These are phyloP conservation scores for Silybum marianum DNA, from an alignment of 129 eudicot genomes.

Conservation along the genomic window DNA sequence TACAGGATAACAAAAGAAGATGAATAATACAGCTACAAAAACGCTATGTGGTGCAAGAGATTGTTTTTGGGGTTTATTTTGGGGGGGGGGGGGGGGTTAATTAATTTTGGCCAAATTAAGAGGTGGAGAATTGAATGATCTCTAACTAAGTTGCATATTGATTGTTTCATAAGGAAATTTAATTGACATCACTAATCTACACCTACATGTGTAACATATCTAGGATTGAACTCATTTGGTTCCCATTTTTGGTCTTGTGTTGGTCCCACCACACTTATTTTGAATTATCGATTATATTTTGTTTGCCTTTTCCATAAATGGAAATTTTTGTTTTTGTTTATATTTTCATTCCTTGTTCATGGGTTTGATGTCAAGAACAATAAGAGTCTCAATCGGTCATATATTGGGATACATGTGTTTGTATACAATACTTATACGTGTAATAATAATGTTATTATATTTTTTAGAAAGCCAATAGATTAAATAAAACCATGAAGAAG, in stretches of 20 bases:
- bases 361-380: background rate
- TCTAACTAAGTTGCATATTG: conserved; percentile 16
- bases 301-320: background rate
- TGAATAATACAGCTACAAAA: background rate
- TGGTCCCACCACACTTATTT: background rate
- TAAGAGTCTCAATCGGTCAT: no score
- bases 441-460: no score
- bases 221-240: background rate
- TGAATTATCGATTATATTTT: no score
- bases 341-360: background rate
- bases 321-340: background rate
- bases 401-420: background rate
- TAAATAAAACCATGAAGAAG: no score
- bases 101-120: conserved; percentile 21
- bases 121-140: conserved; percentile 35
- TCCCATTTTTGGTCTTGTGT: background rate
- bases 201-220: background rate
- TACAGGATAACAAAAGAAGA: background rate
- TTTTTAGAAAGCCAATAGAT: no score
- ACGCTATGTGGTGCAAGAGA: background rate
- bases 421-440: background rate
- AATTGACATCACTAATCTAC: background rate
- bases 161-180: conserved; percentile 22
- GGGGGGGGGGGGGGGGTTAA: background rate
- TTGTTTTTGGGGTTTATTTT: no score